phyloP scores from a whole-genome alignment of 768 basidiomycete species.

The Russula olivacea region DNA sequence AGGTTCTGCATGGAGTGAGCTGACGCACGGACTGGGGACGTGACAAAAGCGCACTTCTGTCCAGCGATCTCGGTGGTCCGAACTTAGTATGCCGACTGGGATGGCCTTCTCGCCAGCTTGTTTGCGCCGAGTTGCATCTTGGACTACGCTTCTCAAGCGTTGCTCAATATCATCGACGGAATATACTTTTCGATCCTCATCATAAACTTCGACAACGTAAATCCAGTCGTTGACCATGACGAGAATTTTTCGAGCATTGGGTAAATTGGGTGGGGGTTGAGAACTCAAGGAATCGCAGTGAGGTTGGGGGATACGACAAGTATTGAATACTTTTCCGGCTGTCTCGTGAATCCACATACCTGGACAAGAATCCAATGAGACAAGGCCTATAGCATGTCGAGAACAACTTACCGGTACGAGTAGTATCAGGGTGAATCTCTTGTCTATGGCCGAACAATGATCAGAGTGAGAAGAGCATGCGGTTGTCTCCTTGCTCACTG shows the following conservation, averaged over 20 bases:
- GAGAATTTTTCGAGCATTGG: slow-evolving; percentile 52
- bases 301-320: slow-evolving; percentile 64
- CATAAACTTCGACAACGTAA: slow-evolving; percentile 68
- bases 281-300: slow-evolving; percentile 60
- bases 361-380: neutral
- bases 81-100: slow-evolving; percentile 65
- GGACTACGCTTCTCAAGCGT: slow-evolving; percentile 40
- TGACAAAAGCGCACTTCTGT: slow-evolving; percentile 46
- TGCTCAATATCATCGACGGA: slow-evolving; percentile 41
- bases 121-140: slow-evolving; percentile 53
- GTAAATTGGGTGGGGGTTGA: slow-evolving; percentile 39
- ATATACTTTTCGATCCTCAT: slow-evolving; percentile 33
- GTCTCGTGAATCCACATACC: slow-evolving; percentile 61
- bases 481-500: slow-evolving; percentile 41
- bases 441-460: slow-evolving; percentile 40
- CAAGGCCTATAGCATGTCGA: too few species aligned
- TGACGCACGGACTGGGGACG: neutral
- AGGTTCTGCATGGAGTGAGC: slow-evolving; percentile 51
- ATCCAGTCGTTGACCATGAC: slow-evolving; percentile 73
- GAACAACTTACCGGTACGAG: slow-evolving; percentile 50
- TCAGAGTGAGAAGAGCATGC: neutral
- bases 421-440: slow-evolving; percentile 62
- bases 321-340: slow-evolving; percentile 64
- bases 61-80: slow-evolving; percentile 81
- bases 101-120: slow-evolving; percentile 50